Evolutionary conservation across 1,139 yeast species (phyloP).

Genomic region (Taiozyma onychis): DNA sequence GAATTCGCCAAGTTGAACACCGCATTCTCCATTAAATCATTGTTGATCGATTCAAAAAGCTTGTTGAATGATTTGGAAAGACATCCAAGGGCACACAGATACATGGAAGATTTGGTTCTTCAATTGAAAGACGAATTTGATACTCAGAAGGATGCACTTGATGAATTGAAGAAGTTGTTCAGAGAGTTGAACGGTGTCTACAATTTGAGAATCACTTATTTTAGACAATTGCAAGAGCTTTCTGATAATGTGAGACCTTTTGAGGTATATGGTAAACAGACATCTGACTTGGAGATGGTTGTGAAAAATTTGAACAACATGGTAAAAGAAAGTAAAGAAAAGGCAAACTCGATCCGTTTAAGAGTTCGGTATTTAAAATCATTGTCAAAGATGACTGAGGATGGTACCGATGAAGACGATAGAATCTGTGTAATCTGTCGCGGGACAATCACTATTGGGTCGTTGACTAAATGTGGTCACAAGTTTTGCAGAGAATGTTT

Average conservation of each 20-base stretch:
- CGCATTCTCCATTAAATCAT: slow-evolving; percentile 9
- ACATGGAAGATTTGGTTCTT: slow-evolving; percentile 19
- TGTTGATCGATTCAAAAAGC: slow-evolving; percentile 12
- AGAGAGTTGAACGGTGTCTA: slow-evolving; percentile 57
- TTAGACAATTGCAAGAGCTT: slow-evolving; percentile 74
- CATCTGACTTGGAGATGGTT: neutral
- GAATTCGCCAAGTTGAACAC: slow-evolving; percentile 14
- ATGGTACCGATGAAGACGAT: slow-evolving; percentile 27
- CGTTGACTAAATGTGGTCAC: slow-evolving; percentile 86
- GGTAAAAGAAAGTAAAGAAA: slow-evolving; percentile 15
- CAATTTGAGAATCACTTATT: slow-evolving; percentile 75
- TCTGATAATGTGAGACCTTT: slow-evolving; percentile 50
- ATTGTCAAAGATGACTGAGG: slow-evolving; percentile 27
- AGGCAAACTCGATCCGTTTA: slow-evolving; percentile 39
- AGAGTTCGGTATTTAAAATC: slow-evolving; percentile 59
- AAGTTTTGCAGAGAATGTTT: slow-evolving; percentile 78
- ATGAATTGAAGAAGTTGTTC: slow-evolving; percentile 42
- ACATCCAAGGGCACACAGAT: neutral
- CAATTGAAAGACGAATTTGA: slow-evolving; percentile 32
- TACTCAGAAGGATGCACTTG: slow-evolving; percentile 37
- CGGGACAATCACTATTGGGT: slow-evolving; percentile 61
- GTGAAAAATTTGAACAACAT: slow-evolving; percentile 7
- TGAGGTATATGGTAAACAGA: slow-evolving; percentile 17
- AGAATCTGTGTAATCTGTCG: slow-evolving; percentile 74
- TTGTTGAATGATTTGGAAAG: slow-evolving; percentile 1